phyloP scores from a whole-genome alignment of 306 rosid genomes.

The Lotus japonicus region DNA sequence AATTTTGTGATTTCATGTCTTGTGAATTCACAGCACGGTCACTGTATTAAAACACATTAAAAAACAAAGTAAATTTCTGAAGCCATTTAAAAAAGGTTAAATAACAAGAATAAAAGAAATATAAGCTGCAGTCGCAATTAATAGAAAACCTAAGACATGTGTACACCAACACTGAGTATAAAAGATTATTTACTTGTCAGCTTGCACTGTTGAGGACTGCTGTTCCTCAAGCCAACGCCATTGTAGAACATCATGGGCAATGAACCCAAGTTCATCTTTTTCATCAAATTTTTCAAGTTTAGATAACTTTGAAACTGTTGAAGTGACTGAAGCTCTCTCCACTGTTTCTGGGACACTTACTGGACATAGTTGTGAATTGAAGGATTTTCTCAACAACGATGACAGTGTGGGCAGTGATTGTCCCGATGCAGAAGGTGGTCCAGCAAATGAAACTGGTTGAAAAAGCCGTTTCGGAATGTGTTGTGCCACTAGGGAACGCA shows the following conservation, averaged over 20 bases:
- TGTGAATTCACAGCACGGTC: slow-evolving; percentile 52
- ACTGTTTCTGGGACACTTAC: slow-evolving; percentile 33
- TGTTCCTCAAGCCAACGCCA: slow-evolving; percentile 87
- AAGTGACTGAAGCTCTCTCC: slow-evolving; percentile 49
- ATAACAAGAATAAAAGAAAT: too few relatives aligned
- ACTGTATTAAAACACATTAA: slow-evolving; percentile 38
- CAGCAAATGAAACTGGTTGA: slow-evolving; percentile 74
- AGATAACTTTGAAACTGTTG: slow-evolving; percentile 59
- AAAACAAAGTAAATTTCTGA: slow-evolving; percentile 11
- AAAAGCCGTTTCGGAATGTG: slow-evolving; percentile 68
- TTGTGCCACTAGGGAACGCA: slow-evolving; percentile 79
- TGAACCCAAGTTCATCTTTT: slow-evolving; percentile 49
- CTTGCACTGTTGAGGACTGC: slow-evolving; percentile 38
- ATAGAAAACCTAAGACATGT: too few relatives aligned
- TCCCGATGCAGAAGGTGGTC: slow-evolving; percentile 61
- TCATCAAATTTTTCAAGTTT: slow-evolving; percentile 55
- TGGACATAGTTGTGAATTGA: slow-evolving; percentile 65
- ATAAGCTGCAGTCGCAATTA: too few relatives aligned
- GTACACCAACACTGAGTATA: slow-evolving; percentile 10
- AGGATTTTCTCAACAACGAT: slow-evolving; percentile 76
- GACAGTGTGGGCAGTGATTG: slow-evolving; percentile 77
- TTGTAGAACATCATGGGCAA: slow-evolving; percentile 65
- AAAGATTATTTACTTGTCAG: slow-evolving; percentile 46
- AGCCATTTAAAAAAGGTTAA: not conserved
- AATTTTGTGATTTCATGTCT: slow-evolving; percentile 58